A percentile compares a stretch with the other conserved stretches of the same genome.
phyloP scores from a whole-genome alignment of 2,329 filamentous ascomycete genomes.

The Rhinocladiella mackenziei region DNA sequence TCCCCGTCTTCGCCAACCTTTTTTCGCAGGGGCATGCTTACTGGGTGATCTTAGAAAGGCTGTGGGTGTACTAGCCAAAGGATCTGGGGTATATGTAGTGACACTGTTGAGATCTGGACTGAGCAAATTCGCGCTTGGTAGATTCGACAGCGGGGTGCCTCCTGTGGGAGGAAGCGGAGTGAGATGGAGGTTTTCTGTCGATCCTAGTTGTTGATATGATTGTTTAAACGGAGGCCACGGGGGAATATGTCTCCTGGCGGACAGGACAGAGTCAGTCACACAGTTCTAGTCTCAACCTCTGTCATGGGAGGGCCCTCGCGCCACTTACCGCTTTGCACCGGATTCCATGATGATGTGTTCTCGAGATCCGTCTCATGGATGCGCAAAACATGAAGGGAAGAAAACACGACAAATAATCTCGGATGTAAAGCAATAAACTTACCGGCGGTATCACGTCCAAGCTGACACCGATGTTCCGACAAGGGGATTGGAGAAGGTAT shows the following conservation, averaged over 20 bases:
- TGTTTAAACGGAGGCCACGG: conserved; percentile 26
- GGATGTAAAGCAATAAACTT: conserved; percentile 1
- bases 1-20: conserved; percentile 14
- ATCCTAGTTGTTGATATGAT: conserved; percentile 24
- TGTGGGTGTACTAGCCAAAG: conserved; percentile 15
- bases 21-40: conserved; percentile 8
- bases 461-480: background rate
- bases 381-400: background rate
- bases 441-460: background rate
- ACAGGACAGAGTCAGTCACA: conserved; percentile 6
- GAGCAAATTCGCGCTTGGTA: conserved; percentile 18
- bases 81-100: conserved; percentile 24
- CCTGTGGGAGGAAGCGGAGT: conserved; percentile 20
- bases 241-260: conserved; percentile 20
- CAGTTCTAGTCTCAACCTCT: background rate
- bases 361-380: conserved; percentile 10
- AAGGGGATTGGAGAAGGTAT: background rate
- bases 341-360: conserved; percentile 13
- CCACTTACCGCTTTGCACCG: conserved; percentile 19
- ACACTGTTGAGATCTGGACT: conserved; percentile 21
- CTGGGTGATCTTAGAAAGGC: conserved; percentile 11
- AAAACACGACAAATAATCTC: background rate
- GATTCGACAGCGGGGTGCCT: conserved; percentile 13
- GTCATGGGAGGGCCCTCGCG: background rate
- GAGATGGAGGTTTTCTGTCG: conserved; percentile 22